Base-by-base conservation (phyloP, 2,329 filamentous ascomycete species). In the Didymella arachidicola region DNA sequence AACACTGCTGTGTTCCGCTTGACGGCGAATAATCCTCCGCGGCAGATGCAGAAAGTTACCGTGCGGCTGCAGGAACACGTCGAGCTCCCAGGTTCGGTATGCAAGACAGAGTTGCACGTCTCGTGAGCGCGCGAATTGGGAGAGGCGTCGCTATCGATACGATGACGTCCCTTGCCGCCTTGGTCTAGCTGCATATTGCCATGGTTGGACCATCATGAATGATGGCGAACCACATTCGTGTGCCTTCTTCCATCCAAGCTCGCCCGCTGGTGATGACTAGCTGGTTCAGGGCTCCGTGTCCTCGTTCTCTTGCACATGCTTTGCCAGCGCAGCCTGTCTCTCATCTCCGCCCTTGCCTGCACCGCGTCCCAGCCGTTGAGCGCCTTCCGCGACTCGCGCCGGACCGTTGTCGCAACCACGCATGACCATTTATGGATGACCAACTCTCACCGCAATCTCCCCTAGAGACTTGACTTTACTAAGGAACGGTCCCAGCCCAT, bases 371-470 rank as follows among this genome's bases (percentile, higher is more conserved):
- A 39, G 49, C 57, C 57, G 65, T 57, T 45, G 59, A 59, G 62
- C 61, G 52, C 46, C 62, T 68, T 59, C 67, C 65, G 64, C 66
- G 61, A 61, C 61, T 63, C 60, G 61, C 60, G 50, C 60, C 63
- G 39, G 22, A 52, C 52, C 52, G 42, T 49, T 8, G 36, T 48
- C 44, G 52, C 44, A 49, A 36, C 51, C 19, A 53, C 65, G 59
- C 67, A 63, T 70, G 67, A 69, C 64, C 64, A 50, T 45, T 44
- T 47, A 59, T 47, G 59, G 47, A 64, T 57, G 58, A 60, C 57
- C 44, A 32, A 43, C 46, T 53, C 57, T 60, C 59, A 58, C 45
- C 62, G 57, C 45, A 59, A 36, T 44, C 54, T 27, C 30, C 25
- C 61, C 53, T 63, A 60, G 53, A 48, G n/a, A 60, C 52, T 47